These are phyloP conservation scores for Lecanosticta acicola DNA, from an alignment of 2,329 filamentous ascomycete species.

Conservation along the genomic window DNA sequence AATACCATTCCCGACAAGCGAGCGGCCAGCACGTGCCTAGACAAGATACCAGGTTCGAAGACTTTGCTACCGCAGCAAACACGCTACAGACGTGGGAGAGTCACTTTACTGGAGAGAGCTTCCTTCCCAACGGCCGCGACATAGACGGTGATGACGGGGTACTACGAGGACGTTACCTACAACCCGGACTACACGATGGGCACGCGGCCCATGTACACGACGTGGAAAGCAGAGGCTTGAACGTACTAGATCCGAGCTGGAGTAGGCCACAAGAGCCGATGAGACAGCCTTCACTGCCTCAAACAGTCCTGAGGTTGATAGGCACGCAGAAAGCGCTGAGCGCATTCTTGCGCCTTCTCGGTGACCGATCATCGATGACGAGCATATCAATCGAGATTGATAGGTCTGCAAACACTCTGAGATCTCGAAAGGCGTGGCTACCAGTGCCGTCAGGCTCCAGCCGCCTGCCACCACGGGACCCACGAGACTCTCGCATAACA, in stretches of 20 bases:
- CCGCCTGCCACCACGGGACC: background rate
- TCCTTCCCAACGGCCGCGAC: background rate
- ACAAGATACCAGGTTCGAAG: background rate
- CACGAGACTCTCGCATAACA: background rate
- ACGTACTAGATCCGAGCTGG: constrained; percentile 3
- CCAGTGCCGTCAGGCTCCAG: background rate
- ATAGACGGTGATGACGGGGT: background rate
- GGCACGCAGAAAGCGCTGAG: constrained; percentile 17
- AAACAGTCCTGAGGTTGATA: constrained; percentile 15
- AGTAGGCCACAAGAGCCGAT: background rate
- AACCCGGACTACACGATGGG: constrained; percentile 1
- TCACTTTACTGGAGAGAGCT: background rate
- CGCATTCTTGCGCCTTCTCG: constrained; percentile 10
- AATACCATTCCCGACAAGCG: background rate
- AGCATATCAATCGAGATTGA: constrained; percentile 10
- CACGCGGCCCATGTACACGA: constrained; percentile 21
- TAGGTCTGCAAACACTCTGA: constrained; percentile 1
- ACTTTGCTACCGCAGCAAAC: background rate
- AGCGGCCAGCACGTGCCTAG: background rate
- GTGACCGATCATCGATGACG: background rate
- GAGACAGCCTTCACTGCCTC: constrained; percentile 4
- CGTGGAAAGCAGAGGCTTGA: constrained; percentile 4
- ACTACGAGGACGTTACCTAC: background rate
- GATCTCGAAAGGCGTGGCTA: constrained; percentile 1
- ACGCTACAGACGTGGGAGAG: background rate